Conservation (phyloP, 1,139 yeast genomes). For the Saccharomyces uvarum region DNA sequence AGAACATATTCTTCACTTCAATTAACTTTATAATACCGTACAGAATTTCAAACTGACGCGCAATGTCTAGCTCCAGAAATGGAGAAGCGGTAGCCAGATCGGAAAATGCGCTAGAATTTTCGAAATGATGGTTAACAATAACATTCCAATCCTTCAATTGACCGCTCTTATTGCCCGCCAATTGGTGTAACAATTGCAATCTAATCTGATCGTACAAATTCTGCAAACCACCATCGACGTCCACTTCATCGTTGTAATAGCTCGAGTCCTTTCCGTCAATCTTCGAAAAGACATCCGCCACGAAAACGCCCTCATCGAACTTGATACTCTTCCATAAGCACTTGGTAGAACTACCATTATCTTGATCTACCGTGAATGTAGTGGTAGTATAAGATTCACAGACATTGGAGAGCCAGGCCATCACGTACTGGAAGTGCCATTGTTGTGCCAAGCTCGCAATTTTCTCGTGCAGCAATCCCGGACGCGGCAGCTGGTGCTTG, state of each 20-base stretch:
- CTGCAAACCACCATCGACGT: slow-evolving; percentile 13
- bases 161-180: slow-evolving; percentile 29
- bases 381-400: slow-evolving; percentile 25
- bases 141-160: slow-evolving; percentile 39
- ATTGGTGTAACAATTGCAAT: slow-evolving; percentile 35
- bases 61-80: slow-evolving; percentile 29
- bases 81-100: slow-evolving; percentile 35
- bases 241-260: slow-evolving; percentile 6
- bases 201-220: slow-evolving; percentile 25
- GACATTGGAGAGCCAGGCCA: slow-evolving; percentile 30
- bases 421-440: slow-evolving; percentile 30
- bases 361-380: slow-evolving; percentile 5
- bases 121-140: slow-evolving; percentile 41
- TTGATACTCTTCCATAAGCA: slow-evolving; percentile 25
- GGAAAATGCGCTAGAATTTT: slow-evolving; percentile 28
- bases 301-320: slow-evolving; percentile 26
- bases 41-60: slow-evolving; percentile 39
- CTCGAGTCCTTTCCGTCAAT: slow-evolving; percentile 1
- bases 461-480: slow-evolving; percentile 7
- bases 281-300: slow-evolving; percentile 15
- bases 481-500: slow-evolving; percentile 14
- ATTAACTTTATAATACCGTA: slow-evolving; percentile 36
- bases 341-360: slow-evolving; percentile 12
- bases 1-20: slow-evolving; percentile 28
- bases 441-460: slow-evolving; percentile 12